A percentile compares a stretch with the other conserved stretches of the same genome.
Evolutionary conservation across 2,329 filamentous ascomycete genomes (phyloP).

Genomic region (Talaromyces sp.): DNA sequence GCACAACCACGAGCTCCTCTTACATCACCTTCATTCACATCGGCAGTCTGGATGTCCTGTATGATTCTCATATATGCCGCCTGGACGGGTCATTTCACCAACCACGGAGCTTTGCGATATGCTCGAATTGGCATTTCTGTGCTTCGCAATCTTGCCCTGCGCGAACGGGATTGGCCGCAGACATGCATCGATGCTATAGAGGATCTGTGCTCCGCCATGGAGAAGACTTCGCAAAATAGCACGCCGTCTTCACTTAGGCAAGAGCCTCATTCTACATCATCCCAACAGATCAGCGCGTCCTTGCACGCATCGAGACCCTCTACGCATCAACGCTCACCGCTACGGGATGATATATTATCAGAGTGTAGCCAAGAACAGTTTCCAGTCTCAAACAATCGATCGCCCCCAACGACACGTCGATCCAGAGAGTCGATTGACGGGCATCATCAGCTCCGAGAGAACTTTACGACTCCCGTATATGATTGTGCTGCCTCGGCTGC

Average conservation of each 20-base stretch:
- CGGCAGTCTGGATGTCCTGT: neutral
- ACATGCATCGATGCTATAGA: neutral
- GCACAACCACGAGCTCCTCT: neutral
- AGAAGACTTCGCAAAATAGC: neutral
- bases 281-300: neutral
- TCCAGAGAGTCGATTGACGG: neutral
- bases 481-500: slow-evolving; percentile 5
- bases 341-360: neutral
- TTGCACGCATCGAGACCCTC: neutral
- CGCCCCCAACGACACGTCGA: neutral
- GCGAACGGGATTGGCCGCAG: neutral
- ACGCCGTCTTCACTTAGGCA: neutral
- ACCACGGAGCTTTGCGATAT: neutral
- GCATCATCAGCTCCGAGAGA: neutral
- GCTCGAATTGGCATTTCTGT: neutral
- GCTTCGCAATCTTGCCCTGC: neutral
- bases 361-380: neutral
- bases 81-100: neutral
- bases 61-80: neutral
- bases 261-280: neutral
- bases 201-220: neutral
- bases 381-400: neutral
- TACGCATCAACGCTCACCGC: neutral
- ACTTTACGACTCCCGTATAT: neutral
- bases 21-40: neutral